These are phyloP conservation scores for Cyathus striatus DNA, from an alignment of 768 basidiomycete genomes.

Conservation along the genomic window DNA sequence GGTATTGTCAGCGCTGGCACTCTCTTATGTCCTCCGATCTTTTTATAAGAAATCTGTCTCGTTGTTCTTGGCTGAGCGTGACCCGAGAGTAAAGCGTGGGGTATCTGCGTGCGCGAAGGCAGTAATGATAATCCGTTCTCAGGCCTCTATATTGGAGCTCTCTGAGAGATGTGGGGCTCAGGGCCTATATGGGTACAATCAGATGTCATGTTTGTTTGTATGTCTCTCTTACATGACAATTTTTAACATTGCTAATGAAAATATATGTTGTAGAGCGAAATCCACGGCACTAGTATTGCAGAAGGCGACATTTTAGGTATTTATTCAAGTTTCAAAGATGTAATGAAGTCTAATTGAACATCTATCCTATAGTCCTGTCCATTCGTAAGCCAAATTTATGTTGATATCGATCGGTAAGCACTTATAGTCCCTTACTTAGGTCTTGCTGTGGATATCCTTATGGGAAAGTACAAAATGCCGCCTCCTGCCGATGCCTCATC, in stretches of 20 bases:
- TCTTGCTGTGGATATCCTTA: slow-evolving; percentile 19
- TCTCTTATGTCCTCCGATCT: slow-evolving; percentile 23
- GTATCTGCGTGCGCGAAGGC: too few relatives aligned
- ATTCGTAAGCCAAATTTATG: slow-evolving; percentile 23
- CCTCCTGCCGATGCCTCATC: slow-evolving; percentile 7
- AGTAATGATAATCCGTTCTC: slow-evolving; percentile 10
- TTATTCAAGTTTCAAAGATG: too few relatives aligned
- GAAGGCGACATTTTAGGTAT: slow-evolving; percentile 42
- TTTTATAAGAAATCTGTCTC: not conserved
- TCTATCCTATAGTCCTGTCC: too few relatives aligned
- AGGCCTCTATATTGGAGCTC: slow-evolving; percentile 9
- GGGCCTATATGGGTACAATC: slow-evolving; percentile 33
- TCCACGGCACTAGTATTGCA: slow-evolving; percentile 35
- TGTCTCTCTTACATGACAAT: slow-evolving; percentile 1
- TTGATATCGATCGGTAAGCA: not conserved
- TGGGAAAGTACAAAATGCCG: slow-evolving; percentile 14
- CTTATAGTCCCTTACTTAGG: slow-evolving; percentile 9
- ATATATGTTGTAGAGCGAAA: slow-evolving; percentile 20
- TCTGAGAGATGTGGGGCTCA: slow-evolving; percentile 39
- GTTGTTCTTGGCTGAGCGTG: not conserved
- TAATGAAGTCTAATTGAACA: too few relatives aligned
- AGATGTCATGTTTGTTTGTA: slow-evolving; percentile 25
- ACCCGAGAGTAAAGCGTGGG: slow-evolving; percentile 2
- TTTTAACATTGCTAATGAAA: not conserved
- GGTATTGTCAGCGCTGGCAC: slow-evolving; percentile 27